Percentiles rank a stretch among this genome's conserved stretches.
Evolutionary conservation across 1,139 yeast species (phyloP).

Genomic region (Pichia inconspicua): DNA sequence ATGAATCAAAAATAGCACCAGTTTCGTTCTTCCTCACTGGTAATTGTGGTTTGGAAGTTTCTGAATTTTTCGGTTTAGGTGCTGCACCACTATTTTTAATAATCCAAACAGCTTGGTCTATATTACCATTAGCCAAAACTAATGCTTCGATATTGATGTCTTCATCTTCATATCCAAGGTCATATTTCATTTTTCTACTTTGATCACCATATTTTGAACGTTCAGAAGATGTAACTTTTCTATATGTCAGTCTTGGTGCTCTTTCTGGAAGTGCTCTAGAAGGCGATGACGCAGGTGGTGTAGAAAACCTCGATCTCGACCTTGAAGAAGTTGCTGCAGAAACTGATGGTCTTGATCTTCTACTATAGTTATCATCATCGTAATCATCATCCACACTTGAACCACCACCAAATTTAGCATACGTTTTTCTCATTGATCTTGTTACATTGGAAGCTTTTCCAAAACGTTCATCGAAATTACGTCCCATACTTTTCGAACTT

Average conservation of each 20-base stretch:
- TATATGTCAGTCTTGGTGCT: slow-evolving; percentile 6
- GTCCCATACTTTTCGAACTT: slow-evolving; percentile 1
- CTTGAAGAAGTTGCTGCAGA: slow-evolving; percentile 2
- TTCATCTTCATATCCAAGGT: slow-evolving; percentile 41
- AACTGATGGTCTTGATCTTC: neutral
- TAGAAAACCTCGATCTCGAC: slow-evolving; percentile 7
- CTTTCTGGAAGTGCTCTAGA: neutral
- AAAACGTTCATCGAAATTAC: neutral
- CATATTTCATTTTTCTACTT: slow-evolving; percentile 34
- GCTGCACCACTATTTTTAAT: slow-evolving; percentile 28
- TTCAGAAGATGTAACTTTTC: slow-evolving; percentile 35
- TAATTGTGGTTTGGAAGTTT: slow-evolving; percentile 32
- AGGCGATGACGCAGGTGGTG: slow-evolving; percentile 1
- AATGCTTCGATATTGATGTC: slow-evolving; percentile 47
- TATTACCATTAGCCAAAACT: slow-evolving; percentile 38
- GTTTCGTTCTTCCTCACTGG: slow-evolving; percentile 38
- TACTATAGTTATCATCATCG: slow-evolving; percentile 4
- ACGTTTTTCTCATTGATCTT: slow-evolving; percentile 19
- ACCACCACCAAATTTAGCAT: slow-evolving; percentile 12
- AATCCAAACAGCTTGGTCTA: slow-evolving; percentile 43
- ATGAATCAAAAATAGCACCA: slow-evolving; percentile 23
- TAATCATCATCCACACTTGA: slow-evolving; percentile 2
- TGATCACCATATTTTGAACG: slow-evolving; percentile 34
- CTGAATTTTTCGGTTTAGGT: slow-evolving; percentile 11
- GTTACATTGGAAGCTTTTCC: slow-evolving; percentile 5